Evolutionary conservation across 345 rosid species (phyloP).

Genomic region (Eucalyptus curtisii): DNA sequence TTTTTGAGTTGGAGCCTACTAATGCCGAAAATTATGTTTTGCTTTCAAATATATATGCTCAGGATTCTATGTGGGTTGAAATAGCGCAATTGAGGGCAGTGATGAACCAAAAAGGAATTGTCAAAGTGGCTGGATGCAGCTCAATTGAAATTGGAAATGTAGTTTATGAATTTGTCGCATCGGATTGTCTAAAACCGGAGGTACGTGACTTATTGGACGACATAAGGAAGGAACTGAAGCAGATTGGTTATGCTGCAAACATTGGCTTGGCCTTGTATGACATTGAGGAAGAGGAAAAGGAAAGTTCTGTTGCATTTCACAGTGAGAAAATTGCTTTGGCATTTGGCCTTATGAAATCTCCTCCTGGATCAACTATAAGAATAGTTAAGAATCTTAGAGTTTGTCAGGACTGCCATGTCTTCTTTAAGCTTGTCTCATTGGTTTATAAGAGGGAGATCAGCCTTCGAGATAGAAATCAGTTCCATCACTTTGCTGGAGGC

Average conservation of each 20-base stretch:
- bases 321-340: neutral
- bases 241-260: neutral
- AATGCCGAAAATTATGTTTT: neutral
- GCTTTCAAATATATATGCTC: neutral
- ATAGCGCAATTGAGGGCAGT: neutral
- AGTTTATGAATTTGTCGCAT: neutral
- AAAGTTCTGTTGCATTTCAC: neutral
- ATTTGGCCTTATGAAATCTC: neutral
- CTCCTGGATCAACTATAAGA: neutral
- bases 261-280: neutral
- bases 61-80: neutral
- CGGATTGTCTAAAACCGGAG: neutral
- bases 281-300: neutral
- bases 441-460: neutral
- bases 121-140: neutral
- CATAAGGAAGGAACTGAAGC: neutral
- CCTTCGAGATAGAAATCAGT: neutral
- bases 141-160: neutral
- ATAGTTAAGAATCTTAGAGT: neutral
- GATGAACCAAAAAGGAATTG: neutral
- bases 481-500: neutral
- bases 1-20: neutral
- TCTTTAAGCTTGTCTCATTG: neutral
- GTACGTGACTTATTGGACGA: neutral
- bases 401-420: neutral